These are phyloP conservation scores for Hypoxylon lienhwacheense DNA, from an alignment of 495 filamentous ascomycete genomes.

Conservation along the genomic window DNA sequence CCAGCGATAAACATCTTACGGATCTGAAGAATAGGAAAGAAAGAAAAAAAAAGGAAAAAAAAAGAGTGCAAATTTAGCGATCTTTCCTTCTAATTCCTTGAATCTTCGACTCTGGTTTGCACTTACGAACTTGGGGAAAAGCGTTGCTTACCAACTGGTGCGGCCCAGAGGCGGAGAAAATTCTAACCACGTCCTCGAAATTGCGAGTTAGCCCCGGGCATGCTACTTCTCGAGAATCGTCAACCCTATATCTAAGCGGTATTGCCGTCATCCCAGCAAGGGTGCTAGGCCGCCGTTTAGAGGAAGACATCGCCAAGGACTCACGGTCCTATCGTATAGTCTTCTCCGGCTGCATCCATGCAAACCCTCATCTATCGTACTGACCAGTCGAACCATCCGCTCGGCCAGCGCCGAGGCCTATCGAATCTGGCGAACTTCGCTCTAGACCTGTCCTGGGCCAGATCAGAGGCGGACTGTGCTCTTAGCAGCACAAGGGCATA, in stretches of 20 bases:
- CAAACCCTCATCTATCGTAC: slow-evolving; percentile 47
- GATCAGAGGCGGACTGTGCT: slow-evolving; percentile 68
- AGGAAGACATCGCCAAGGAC: slow-evolving; percentile 35
- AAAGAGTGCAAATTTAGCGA: too few species aligned
- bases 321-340: slow-evolving; percentile 32
- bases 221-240: slow-evolving; percentile 19
- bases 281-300: slow-evolving; percentile 19
- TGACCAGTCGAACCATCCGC: slow-evolving; percentile 52
- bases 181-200: slow-evolving; percentile 14
- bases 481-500: slow-evolving; percentile 62
- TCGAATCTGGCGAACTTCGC: slow-evolving; percentile 66
- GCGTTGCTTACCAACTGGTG: slow-evolving; percentile 19
- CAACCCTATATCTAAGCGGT: slow-evolving; percentile 16
- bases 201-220: slow-evolving; percentile 18
- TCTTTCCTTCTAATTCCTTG: slow-evolving; percentile 6
- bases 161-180: slow-evolving; percentile 4
- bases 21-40: slow-evolving; percentile 8
- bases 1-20: slow-evolving; percentile 13
- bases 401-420: slow-evolving; percentile 63
- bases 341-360: slow-evolving; percentile 49
- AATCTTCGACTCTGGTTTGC: slow-evolving; percentile 8
- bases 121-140: slow-evolving; percentile 15
- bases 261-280: slow-evolving; percentile 17
- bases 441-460: slow-evolving; percentile 69
- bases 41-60: too few species aligned